Conservation (phyloP, 176 grass and related monocot species). For the Panicum miliaceum region DNA sequence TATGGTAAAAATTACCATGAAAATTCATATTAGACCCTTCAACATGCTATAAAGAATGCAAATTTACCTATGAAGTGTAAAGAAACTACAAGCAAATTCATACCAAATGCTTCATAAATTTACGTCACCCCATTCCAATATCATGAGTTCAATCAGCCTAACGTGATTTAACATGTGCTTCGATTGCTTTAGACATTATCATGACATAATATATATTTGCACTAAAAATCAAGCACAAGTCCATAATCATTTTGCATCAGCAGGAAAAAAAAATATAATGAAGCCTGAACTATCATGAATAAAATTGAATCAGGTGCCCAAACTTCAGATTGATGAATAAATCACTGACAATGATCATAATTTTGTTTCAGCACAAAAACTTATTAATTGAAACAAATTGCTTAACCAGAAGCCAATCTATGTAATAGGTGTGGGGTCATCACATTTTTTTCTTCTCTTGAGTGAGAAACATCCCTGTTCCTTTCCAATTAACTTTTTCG, state of each 20-base stretch:
- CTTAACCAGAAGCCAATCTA: background rate
- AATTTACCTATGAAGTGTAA: background rate
- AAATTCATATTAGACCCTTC: background rate
- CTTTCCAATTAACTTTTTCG: too few species aligned
- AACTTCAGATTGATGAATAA: slow-evolving; percentile 10
- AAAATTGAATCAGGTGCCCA: slow-evolving; percentile 6
- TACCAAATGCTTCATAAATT: background rate
- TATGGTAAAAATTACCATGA: background rate
- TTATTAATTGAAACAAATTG: background rate
- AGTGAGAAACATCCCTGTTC: background rate
- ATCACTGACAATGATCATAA: background rate
- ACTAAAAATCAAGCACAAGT: slow-evolving; percentile 9
- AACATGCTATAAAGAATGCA: background rate
- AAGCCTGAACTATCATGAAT: background rate
- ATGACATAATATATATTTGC: slow-evolving; percentile 17
- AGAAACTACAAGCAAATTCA: too few species aligned
- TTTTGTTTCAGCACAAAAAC: background rate
- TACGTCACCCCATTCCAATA: background rate
- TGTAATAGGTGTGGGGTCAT: background rate
- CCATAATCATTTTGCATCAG: slow-evolving; percentile 18
- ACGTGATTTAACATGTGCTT: background rate
- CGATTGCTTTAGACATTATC: background rate
- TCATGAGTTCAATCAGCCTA: slow-evolving; percentile 9
- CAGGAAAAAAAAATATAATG: background rate
- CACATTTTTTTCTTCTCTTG: background rate